These are phyloP conservation scores for Apiospora pterosperma DNA, from an alignment of 2,329 filamentous ascomycete genomes.

Conservation along the genomic window DNA sequence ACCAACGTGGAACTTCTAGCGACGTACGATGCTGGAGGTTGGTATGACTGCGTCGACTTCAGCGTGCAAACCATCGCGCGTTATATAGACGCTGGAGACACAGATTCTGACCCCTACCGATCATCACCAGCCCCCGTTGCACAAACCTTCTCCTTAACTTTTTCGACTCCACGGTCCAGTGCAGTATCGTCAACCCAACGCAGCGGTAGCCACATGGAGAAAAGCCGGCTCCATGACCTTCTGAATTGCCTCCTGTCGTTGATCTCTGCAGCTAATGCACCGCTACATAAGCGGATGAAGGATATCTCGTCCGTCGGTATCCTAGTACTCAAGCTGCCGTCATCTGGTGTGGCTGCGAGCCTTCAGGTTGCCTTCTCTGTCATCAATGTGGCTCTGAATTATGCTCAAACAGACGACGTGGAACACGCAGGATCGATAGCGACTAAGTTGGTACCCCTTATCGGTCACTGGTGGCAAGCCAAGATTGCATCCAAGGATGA, in stretches of 20 bases:
- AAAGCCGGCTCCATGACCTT: conserved; percentile 46
- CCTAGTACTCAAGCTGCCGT: conserved; percentile 57
- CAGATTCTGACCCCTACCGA: conserved; percentile 31
- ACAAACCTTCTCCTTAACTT: conserved; percentile 21
- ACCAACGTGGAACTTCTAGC: conserved; percentile 79
- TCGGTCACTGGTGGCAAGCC: conserved; percentile 75
- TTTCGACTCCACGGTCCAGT: conserved; percentile 28
- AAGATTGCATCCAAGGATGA: conserved; percentile 58
- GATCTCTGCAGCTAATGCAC: conserved; percentile 63
- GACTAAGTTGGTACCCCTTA: conserved; percentile 62
- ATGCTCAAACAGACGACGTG: conserved; percentile 66
- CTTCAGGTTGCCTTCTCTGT: conserved; percentile 73
- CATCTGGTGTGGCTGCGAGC: conserved; percentile 56
- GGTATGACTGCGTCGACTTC: conserved; percentile 69
- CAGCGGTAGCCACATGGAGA: conserved; percentile 23
- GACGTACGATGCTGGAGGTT: conserved; percentile 52
- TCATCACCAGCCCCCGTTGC: conserved; percentile 42
- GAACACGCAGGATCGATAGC: conserved; percentile 58
- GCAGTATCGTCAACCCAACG: conserved; percentile 16
- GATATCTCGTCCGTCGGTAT: conserved; percentile 54
- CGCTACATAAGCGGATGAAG: conserved; percentile 53
- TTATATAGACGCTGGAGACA: conserved; percentile 42
- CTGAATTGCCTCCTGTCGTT: conserved; percentile 65
- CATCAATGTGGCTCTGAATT: conserved; percentile 68
- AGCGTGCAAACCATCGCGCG: conserved; percentile 60